Evolutionary conservation across 2,329 filamentous ascomycete genomes (phyloP), one percentile per base, ranked within the genome.

Genomic region (Periconia sp.): DNA sequence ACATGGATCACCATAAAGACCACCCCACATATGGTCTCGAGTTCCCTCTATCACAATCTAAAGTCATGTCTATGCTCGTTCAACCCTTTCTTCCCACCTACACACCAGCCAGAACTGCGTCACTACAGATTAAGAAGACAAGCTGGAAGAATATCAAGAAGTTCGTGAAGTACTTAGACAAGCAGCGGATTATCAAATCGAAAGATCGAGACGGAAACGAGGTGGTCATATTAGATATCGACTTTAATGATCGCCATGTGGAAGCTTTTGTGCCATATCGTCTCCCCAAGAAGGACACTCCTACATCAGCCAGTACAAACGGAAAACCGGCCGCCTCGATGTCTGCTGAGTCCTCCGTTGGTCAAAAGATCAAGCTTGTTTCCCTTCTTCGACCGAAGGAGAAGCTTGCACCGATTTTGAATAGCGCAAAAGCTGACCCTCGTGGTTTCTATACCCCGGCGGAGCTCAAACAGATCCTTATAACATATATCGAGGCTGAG

Each of bases 91-190:
- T 88, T 2, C 84, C 84, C 3, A 76, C 81, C 15, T 78, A 77
- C 60, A 80, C 77, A 9, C 70, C 80, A 4, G 73, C 77, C 15
- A 76, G 83, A 57, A 73, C 75, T 2, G 78, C 78, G 42, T 81
- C 75, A 46, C 78, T 84, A 38, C 81, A 84, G 52, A 85, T 87
- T 66, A 87, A 87, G 60, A 87, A 87, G 68, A 84, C 83, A 3
- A 84, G 80, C 48, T 87, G 82, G 81, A 87, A 87, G 69, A 87
- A 81, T 48, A 78, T 84, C 46, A 84, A 83, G 59, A 87, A 86
- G 53, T 87, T 87, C 62, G 79, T 87, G 67, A 87, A 87, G 56
- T 73, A 80, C 39, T 72, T 88, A 8, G 84, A 87, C 63, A 87
- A 87, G 64, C 72, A 81, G 34, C 64, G 74, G 13, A 70, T 87